Evolutionary conservation across 208 protist genomes (phyloP).

Genomic region (Trypanosoma mega): DNA sequence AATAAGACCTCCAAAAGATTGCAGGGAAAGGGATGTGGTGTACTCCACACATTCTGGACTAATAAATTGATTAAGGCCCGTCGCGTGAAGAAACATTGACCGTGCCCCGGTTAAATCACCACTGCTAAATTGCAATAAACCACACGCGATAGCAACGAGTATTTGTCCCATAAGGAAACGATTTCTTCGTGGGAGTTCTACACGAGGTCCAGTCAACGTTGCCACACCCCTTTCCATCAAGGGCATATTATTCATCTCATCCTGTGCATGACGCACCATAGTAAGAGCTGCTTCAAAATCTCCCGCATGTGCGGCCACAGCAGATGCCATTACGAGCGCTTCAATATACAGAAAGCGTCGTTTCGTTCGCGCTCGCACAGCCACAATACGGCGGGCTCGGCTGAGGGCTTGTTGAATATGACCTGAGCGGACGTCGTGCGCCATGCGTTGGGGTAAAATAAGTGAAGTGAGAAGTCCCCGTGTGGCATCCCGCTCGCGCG

Average conservation of each 20-base stretch:
- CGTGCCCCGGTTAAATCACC: slow-evolving; percentile 5
- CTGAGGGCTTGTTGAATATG: background rate
- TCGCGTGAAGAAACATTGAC: background rate
- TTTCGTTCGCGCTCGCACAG: slow-evolving; percentile 16
- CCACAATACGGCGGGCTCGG: slow-evolving; percentile 21
- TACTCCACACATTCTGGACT: slow-evolving; percentile 22
- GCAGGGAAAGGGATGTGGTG: slow-evolving; percentile 26
- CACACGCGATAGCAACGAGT: background rate
- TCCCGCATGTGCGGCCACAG: slow-evolving; percentile 5
- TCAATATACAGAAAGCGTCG: slow-evolving; percentile 18
- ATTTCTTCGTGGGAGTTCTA: background rate
- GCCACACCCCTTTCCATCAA: background rate
- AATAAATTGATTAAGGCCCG: slow-evolving; percentile 1
- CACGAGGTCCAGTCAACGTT: background rate
- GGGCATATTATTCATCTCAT: slow-evolving; percentile 5
- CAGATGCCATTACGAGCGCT: slow-evolving; percentile 1
- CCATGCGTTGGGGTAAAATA: slow-evolving; percentile 23
- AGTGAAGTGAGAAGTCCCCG: slow-evolving; percentile 5
- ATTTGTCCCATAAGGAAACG: slow-evolving; percentile 5
- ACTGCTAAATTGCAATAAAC: slow-evolving; percentile 3
- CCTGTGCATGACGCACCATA: slow-evolving; percentile 4
- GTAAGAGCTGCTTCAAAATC: background rate
- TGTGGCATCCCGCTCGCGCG: slow-evolving; percentile 5
- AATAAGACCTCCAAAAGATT: slow-evolving; percentile 39
- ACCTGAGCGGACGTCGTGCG: slow-evolving; percentile 20